Conservation (phyloP, 164 flowering plant species). For the Paratinospora sagittata region DNA sequence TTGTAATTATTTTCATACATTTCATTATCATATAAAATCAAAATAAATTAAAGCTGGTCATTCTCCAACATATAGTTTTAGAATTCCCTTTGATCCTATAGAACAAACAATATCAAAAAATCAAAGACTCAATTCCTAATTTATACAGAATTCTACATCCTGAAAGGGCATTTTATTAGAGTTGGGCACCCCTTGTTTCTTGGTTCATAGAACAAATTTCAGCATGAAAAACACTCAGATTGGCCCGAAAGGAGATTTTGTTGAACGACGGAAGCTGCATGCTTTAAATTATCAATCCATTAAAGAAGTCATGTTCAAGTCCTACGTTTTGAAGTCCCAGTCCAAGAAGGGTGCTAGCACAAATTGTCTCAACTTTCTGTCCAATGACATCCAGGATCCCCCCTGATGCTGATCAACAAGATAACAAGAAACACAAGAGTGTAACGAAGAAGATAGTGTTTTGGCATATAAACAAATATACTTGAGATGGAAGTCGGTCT, state of each 20-base stretch:
- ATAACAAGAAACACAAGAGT: not conserved
- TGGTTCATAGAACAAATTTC: too few species aligned
- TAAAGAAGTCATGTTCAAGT: constrained; percentile 42
- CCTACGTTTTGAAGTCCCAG: constrained; percentile 37
- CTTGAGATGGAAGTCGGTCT: not conserved
- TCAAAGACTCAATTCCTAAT: too few species aligned
- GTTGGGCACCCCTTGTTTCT: too few species aligned
- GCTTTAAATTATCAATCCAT: constrained; percentile 37
- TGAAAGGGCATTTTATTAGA: too few species aligned
- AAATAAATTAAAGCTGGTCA: too few species aligned
- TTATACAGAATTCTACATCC: too few species aligned
- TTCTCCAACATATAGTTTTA: too few species aligned
- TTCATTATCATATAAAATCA: too few species aligned
- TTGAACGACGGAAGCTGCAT: constrained; percentile 2
- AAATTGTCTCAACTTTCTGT: constrained; percentile 26
- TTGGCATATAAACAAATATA: not conserved
- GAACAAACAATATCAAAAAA: too few species aligned
- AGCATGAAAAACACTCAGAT: not conserved
- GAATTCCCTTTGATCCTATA: too few species aligned
- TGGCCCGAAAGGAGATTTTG: not conserved
- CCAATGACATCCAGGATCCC: constrained; percentile 26
- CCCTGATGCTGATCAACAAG: constrained; percentile 9
- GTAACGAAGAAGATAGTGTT: not conserved
- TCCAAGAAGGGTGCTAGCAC: constrained; percentile 36
- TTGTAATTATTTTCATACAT: too few species aligned